Evolutionary conservation across 2,329 filamentous ascomycete species (phyloP).

Genomic region (Chaetothyriales sp.): DNA sequence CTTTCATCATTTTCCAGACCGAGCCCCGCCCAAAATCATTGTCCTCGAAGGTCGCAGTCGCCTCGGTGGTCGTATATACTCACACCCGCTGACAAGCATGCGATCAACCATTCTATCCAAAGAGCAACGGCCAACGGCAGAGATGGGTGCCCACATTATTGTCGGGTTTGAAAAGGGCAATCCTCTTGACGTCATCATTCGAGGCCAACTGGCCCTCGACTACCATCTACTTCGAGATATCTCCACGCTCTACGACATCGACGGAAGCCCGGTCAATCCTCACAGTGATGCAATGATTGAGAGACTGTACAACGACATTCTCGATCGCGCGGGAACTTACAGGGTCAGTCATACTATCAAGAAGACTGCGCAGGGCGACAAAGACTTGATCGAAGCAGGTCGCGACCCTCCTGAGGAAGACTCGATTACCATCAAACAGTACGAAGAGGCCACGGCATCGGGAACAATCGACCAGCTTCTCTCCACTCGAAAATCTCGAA

Average conservation of each 20-base stretch:
- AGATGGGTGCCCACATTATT: slow-evolving; percentile 97
- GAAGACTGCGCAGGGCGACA: slow-evolving; percentile 68
- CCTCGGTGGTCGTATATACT: slow-evolving; percentile 87
- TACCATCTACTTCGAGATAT: slow-evolving; percentile 70
- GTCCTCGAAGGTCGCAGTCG: slow-evolving; percentile 76
- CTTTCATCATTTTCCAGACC: slow-evolving; percentile 63
- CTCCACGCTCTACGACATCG: slow-evolving; percentile 74
- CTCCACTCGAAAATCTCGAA: slow-evolving; percentile 30
- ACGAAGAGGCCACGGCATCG: slow-evolving; percentile 55
- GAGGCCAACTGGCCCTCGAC: slow-evolving; percentile 74
- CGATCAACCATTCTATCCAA: slow-evolving; percentile 38
- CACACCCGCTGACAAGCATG: slow-evolving; percentile 54
- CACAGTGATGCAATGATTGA: slow-evolving; percentile 71
- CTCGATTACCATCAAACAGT: slow-evolving; percentile 55
- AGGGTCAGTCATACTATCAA: slow-evolving; percentile 61
- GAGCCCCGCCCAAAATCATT: slow-evolving; percentile 59
- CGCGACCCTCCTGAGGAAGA: slow-evolving; percentile 66
- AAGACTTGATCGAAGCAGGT: slow-evolving; percentile 66
- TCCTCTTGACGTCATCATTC: slow-evolving; percentile 77
- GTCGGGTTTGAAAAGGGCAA: slow-evolving; percentile 95
- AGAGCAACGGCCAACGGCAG: slow-evolving; percentile 60
- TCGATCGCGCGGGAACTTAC: slow-evolving; percentile 82
- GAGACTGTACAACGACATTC: slow-evolving; percentile 83
- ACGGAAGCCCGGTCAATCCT: slow-evolving; percentile 54
- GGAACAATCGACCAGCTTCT: slow-evolving; percentile 36